Evolutionary conservation across 305 asterid genomes (phyloP).

Genomic region (Striga hermonthica): DNA sequence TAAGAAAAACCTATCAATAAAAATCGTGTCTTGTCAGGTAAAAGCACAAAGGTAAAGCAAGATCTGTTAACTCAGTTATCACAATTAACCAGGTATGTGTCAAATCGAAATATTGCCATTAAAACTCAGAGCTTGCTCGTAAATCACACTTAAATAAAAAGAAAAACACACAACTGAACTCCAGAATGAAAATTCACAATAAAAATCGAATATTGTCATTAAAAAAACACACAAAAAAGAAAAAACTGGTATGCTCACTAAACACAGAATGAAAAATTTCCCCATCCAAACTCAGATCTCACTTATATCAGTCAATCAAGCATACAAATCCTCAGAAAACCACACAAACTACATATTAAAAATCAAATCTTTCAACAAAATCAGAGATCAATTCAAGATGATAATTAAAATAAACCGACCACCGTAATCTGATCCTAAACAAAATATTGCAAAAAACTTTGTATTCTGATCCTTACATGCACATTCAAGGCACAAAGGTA

Average conservation of each 20-base stretch:
- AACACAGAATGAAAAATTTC: no score
- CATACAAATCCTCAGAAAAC: neutral
- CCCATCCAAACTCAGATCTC: no score
- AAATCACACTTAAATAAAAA: constrained; percentile 7
- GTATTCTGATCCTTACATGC: constrained; percentile 28
- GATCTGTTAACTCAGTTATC: neutral
- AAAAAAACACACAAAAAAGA: constrained; percentile 2
- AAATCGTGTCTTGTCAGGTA: constrained; percentile 21
- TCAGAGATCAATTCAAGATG: no score
- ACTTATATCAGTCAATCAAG: no score
- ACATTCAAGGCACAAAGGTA: no score
- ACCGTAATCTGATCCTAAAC: neutral
- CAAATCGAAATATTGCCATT: neutral
- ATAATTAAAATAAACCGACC: no score
- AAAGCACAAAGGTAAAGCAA: neutral
- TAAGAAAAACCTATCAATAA: constrained; percentile 16
- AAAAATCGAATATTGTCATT: no score
- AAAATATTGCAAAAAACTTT: neutral
- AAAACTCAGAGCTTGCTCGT: constrained; percentile 32
- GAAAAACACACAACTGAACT: constrained; percentile 5
- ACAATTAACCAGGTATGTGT: constrained; percentile 9
- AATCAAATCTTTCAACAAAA: constrained; percentile 3
- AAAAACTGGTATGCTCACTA: neutral
- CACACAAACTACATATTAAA: constrained; percentile 6
- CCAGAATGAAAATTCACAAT: neutral